phyloP scores from a whole-genome alignment of 1,284 basidiomycete species.

The Afroboletus lepidellus region DNA sequence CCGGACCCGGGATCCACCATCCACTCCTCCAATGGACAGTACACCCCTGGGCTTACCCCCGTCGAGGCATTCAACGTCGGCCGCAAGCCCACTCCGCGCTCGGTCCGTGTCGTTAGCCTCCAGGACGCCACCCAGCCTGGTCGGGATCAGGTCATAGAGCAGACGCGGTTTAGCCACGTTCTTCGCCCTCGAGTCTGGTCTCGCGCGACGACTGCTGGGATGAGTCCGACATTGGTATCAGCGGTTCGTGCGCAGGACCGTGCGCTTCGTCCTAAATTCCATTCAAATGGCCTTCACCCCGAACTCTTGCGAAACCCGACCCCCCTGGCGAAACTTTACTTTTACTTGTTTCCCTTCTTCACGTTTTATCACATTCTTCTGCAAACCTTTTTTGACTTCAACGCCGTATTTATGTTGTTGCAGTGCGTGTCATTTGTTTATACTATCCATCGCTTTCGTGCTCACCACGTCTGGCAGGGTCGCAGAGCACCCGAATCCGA shows the following conservation, averaged over 20 bases:
- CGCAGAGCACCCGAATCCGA: constrained; percentile 65
- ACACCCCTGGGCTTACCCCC: constrained; percentile 40
- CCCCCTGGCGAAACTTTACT: constrained; percentile 54
- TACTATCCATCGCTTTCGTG: constrained; percentile 8
- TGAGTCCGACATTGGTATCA: constrained; percentile 48
- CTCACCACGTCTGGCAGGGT: constrained; percentile 44
- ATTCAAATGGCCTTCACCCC: constrained; percentile 58
- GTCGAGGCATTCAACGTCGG: constrained; percentile 51
- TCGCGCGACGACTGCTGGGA: constrained; percentile 50
- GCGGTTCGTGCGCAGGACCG: constrained; percentile 35
- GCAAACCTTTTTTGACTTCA: constrained; percentile 81
- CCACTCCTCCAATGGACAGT: constrained; percentile 52
- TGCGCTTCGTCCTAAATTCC: constrained; percentile 59
- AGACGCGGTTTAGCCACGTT: constrained; percentile 41
- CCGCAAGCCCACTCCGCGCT: constrained; percentile 71
- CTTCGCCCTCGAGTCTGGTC: constrained; percentile 54
- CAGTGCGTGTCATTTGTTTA: constrained; percentile 52
- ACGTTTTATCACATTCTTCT: constrained; percentile 68
- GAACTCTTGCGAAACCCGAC: constrained; percentile 64
- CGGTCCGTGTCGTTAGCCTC: constrained; percentile 72
- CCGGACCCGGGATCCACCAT: constrained; percentile 71
- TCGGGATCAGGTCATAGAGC: constrained; percentile 48
- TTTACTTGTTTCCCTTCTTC: constrained; percentile 63
- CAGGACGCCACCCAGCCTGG: constrained; percentile 45
- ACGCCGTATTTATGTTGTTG: constrained; percentile 71